Conservation (phyloP, 768 basidiomycete genomes). For the Naganishia vaughanmartiniae region DNA sequence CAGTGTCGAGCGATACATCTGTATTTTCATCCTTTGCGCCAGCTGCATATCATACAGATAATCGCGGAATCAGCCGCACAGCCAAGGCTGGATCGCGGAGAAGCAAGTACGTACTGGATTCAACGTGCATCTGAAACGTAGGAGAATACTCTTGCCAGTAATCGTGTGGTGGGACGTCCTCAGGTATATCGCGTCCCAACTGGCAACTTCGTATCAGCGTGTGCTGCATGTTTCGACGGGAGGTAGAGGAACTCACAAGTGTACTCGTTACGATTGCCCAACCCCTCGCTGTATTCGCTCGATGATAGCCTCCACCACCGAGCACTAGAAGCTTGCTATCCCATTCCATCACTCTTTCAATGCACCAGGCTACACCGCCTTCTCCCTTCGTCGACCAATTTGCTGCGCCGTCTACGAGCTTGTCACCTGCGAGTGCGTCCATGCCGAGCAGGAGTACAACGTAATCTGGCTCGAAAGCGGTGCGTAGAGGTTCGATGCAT, state of each 20-base stretch:
- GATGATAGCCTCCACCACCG: conserved; percentile 73
- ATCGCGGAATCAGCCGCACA: neutral
- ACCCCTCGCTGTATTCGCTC: conserved; percentile 76
- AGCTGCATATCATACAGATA: neutral
- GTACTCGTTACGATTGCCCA: conserved; percentile 80
- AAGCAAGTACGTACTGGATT: conserved; percentile 42
- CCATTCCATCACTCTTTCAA: conserved; percentile 39
- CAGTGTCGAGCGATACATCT: conserved; percentile 38
- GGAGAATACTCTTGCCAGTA: conserved; percentile 73
- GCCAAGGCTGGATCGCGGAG: neutral
- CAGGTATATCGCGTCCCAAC: conserved; percentile 61
- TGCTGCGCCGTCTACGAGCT: conserved; percentile 70
- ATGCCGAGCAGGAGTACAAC: conserved; percentile 81
- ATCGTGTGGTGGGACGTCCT: conserved; percentile 72
- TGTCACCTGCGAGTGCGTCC: conserved; percentile 82
- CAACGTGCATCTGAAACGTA: conserved; percentile 75
- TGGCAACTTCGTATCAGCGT: conserved; percentile 44
- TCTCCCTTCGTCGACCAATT: conserved; percentile 57
- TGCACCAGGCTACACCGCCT: conserved; percentile 67
- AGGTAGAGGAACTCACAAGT: conserved; percentile 58
- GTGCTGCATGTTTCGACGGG: no score
- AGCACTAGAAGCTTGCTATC: conserved; percentile 39
- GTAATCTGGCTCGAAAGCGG: conserved; percentile 70
- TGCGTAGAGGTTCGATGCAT: conserved; percentile 62
- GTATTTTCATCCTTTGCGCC: conserved; percentile 36